A percentile compares a stretch with the other conserved stretches of the same genome.
Conservation (phyloP, 306 rosid species). For the Casuarina glauca region DNA sequence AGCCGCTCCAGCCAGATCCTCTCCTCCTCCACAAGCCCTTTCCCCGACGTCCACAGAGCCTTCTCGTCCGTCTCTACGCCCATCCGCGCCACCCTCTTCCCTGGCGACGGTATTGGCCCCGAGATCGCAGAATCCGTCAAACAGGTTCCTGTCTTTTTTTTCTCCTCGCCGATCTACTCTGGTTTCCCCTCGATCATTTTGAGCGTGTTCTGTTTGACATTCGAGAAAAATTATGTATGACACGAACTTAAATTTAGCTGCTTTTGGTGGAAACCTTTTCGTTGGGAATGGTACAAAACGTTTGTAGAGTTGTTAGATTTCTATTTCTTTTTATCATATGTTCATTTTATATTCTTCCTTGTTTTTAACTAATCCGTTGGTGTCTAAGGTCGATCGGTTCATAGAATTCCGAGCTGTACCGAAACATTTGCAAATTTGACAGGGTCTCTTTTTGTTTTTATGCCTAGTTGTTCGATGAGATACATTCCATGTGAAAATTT, state of each 20-base stretch:
- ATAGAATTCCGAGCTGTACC: neutral
- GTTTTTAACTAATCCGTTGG: too few species aligned
- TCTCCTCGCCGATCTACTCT: neutral
- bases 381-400: neutral
- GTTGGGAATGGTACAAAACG: neutral
- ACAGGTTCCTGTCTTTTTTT: slow-evolving; percentile 46
- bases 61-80: slow-evolving; percentile 67
- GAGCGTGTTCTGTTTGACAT: too few species aligned
- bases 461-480: neutral
- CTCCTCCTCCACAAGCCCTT: slow-evolving; percentile 38
- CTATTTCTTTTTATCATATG: too few species aligned
- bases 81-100: slow-evolving; percentile 94
- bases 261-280: neutral
- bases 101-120: slow-evolving; percentile 98
- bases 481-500: neutral
- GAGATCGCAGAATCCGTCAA: slow-evolving; percentile 95
- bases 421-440: neutral
- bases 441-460: neutral
- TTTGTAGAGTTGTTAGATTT: too few species aligned
- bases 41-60: slow-evolving; percentile 20
- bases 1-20: slow-evolving; percentile 41
- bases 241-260: neutral
- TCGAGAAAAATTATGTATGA: too few species aligned
- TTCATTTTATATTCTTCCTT: neutral
- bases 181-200: neutral